Evolutionary conservation across 2,329 filamentous ascomycete genomes (phyloP), one percentile per base, ranked within the genome.

Genomic region (Aspergillus sp.): DNA sequence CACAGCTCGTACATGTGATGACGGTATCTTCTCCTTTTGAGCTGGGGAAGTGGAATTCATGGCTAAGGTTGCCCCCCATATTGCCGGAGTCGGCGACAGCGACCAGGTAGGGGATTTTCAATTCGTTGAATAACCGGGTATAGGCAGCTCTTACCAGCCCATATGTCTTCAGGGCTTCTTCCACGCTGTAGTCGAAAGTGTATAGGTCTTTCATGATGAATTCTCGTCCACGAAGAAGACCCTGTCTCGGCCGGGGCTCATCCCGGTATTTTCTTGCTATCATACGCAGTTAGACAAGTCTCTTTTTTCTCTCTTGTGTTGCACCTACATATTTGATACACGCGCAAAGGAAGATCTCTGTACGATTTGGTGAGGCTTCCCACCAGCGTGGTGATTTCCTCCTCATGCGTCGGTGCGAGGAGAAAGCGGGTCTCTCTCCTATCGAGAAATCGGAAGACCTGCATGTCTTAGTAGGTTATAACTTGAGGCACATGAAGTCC

Each of bases 131-230:
- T 47, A 99, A 82, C 16, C 79, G 79, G 11, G 77, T 79, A 67
- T 99, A 99, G 1, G 88, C 87, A 35, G 71, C 69, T 46, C 88
- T 83, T 2, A 96, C 90, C 40, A 85, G 75, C 6, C 83, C 73
- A 61, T 99, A 99, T 0, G 93, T 96, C 46, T 82, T 73, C n/a
- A 92, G 76, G 1, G 93, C 93, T n/a, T 82, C 75, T 22, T 82
- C 73, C 0, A 78, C 68, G 3, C 80, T 86, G 33, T 80, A 75
- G 65, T 99, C 94, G 65, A 99, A 99, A 0, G 92, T 96, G 69
- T 99, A 99, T 1, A 99, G 81, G 70, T 99, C 94, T 72, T 99
- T 99, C 94, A 99, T 99, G 61, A 90, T 75, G 64, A 99, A 99
- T 65, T 99, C 94, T 55, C 91, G 85, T 1, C 90, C 88, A 9